phyloP scores from a whole-genome alignment of 208 protist genomes.

The Trichomonas gallinae region DNA sequence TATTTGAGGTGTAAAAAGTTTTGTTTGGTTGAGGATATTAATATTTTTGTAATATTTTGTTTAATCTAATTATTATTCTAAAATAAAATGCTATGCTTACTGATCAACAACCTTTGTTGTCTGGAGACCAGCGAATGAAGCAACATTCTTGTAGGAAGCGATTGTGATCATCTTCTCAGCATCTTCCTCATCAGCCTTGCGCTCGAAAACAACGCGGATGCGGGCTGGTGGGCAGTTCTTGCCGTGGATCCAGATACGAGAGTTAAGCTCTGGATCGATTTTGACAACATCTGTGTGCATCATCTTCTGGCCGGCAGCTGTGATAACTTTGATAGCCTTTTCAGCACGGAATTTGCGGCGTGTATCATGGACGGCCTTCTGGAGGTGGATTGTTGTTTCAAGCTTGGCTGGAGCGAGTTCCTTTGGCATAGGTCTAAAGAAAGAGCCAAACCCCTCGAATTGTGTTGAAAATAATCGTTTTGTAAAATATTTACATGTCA shows the following conservation, averaged over 20 bases:
- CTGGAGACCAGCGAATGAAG: neutral
- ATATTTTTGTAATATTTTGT: too few species aligned
- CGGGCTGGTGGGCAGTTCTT: neutral
- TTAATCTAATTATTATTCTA: neutral
- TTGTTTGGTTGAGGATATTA: too few species aligned
- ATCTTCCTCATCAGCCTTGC: neutral
- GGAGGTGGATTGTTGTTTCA: neutral
- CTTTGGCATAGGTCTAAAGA: neutral
- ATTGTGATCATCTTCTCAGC: conserved; percentile 9
- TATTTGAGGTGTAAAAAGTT: too few species aligned
- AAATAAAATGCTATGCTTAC: neutral
- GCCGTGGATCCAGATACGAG: neutral
- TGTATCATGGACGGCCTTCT: neutral
- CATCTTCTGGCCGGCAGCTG: neutral
- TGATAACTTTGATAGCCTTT: neutral
- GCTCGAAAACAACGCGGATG: neutral
- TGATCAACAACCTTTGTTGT: neutral
- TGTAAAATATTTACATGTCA: too few species aligned
- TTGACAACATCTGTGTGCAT: neutral
- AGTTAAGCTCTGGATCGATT: neutral
- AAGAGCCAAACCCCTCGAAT: neutral
- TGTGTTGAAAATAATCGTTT: too few species aligned
- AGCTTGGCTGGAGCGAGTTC: neutral
- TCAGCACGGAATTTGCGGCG: neutral
- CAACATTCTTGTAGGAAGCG: neutral